Evolutionary conservation across 495 filamentous ascomycete species (phyloP).

Genomic region (Alectoria sarmentosa): DNA sequence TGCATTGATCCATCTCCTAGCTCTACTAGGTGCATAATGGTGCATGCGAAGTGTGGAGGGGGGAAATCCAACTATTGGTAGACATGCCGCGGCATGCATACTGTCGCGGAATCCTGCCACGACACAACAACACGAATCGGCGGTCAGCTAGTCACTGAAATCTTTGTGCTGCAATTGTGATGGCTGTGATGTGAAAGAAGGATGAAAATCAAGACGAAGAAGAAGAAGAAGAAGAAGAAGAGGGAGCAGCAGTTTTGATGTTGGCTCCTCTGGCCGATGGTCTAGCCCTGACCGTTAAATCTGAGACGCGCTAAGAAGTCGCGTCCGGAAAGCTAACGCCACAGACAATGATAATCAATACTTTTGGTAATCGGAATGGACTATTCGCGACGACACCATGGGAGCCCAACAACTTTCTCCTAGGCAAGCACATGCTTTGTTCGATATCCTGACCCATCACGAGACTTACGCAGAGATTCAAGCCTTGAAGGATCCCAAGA

Average conservation of each 20-base stretch:
- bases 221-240: too few species aligned
- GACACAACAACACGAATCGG: too few species aligned
- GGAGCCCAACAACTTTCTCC: constrained; percentile 17
- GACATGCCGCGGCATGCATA: too few species aligned
- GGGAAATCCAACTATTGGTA: not conserved
- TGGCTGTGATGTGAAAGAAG: too few species aligned
- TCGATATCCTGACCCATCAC: constrained; percentile 60
- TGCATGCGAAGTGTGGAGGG: constrained; percentile 1
- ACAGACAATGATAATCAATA: not conserved
- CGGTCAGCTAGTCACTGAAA: too few species aligned
- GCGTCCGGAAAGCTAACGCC: constrained; percentile 1
- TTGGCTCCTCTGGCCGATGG: too few species aligned
- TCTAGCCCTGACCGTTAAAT: not conserved
- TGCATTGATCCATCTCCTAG: not conserved
- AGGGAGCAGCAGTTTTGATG: too few species aligned
- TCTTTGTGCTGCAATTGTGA: too few species aligned
- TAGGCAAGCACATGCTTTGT: constrained; percentile 49
- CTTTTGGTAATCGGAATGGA: not conserved
- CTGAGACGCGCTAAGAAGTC: not conserved
- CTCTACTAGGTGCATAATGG: not conserved
- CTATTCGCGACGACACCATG: not conserved
- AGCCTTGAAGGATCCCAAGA: constrained; percentile 47
- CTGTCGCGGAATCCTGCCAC: not conserved
- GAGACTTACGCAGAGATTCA: constrained; percentile 57
- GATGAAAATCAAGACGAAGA: too few species aligned